phyloP scores from a whole-genome alignment of 257 asterid species.

The Rehmannia glutinosa region DNA sequence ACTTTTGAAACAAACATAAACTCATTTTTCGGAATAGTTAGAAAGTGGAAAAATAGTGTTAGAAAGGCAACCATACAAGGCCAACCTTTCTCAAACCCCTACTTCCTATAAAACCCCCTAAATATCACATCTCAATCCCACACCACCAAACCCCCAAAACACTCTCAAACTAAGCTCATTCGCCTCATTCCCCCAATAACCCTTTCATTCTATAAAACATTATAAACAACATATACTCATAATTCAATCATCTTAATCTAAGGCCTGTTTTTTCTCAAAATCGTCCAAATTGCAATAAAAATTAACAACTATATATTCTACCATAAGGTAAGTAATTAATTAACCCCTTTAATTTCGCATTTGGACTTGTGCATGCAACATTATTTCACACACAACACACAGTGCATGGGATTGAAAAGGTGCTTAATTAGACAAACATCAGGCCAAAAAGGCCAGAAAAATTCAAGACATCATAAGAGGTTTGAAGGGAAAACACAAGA shows the following conservation, averaged over 20 bases:
- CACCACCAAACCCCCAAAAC: not conserved
- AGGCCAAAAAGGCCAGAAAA: not conserved
- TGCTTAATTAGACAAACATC: not conserved
- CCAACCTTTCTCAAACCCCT: not conserved
- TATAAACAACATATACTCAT: not conserved
- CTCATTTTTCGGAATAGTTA: no score
- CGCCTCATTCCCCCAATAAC: not conserved
- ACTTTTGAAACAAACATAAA: no score
- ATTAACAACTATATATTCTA: not conserved
- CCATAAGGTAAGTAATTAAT: not conserved
- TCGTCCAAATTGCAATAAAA: not conserved
- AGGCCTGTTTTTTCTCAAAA: no score
- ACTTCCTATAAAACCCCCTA: not conserved
- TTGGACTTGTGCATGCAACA: not conserved
- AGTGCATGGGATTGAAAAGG: constrained; percentile 11
- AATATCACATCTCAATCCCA: not conserved
- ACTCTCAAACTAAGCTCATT: not conserved
- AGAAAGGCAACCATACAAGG: no score
- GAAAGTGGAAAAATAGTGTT: no score
- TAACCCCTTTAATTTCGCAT: not conserved
- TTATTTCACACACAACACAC: not conserved
- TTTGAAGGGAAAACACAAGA: not conserved
- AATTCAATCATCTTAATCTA: not conserved
- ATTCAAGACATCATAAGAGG: not conserved
- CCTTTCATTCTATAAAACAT: not conserved